phyloP scores from a whole-genome alignment of 805 yeast genomes.

The Yarrowia deformans region DNA sequence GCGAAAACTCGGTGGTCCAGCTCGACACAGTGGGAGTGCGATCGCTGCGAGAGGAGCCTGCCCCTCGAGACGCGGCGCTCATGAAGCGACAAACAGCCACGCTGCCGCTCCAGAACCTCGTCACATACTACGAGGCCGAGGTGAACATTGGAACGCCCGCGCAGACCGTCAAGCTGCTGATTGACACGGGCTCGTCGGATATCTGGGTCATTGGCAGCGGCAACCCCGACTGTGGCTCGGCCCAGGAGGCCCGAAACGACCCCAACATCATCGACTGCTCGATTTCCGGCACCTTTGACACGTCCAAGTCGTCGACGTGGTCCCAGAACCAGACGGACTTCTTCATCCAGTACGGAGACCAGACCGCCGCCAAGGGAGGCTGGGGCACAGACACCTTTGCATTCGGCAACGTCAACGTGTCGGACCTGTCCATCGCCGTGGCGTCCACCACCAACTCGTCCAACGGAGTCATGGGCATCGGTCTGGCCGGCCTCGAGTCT shows the following conservation, averaged over 20 bases:
- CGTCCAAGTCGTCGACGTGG: constrained; percentile 48
- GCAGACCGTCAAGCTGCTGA: constrained; percentile 59
- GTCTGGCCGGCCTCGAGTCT: constrained; percentile 50
- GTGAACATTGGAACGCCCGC: constrained; percentile 61
- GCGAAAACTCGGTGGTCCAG: constrained; percentile 28
- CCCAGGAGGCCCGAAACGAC: constrained; percentile 1
- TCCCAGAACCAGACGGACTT: constrained; percentile 43
- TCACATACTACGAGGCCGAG: constrained; percentile 41
- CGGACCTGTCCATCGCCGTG: constrained; percentile 71
- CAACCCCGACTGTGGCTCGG: constrained; percentile 28
- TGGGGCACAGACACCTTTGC: constrained; percentile 69
- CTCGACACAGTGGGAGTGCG: constrained; percentile 12
- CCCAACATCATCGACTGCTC: constrained; percentile 43
- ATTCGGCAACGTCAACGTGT: constrained; percentile 59
- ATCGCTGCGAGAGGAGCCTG: constrained; percentile 13
- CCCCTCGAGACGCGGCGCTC: constrained; percentile 16
- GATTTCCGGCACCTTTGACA: constrained; percentile 48
- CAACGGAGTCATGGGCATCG: constrained; percentile 59
- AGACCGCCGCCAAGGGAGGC: constrained; percentile 59
- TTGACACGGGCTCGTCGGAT: constrained; percentile 77
- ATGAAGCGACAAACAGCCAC: constrained; percentile 26
- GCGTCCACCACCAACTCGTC: constrained; percentile 70
- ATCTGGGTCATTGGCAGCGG: constrained; percentile 57
- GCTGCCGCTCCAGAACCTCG: constrained; percentile 35
- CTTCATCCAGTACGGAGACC: constrained; percentile 53